phyloP scores from a whole-genome alignment of 163 green algal genomes.

The Prototheca cutis region DNA sequence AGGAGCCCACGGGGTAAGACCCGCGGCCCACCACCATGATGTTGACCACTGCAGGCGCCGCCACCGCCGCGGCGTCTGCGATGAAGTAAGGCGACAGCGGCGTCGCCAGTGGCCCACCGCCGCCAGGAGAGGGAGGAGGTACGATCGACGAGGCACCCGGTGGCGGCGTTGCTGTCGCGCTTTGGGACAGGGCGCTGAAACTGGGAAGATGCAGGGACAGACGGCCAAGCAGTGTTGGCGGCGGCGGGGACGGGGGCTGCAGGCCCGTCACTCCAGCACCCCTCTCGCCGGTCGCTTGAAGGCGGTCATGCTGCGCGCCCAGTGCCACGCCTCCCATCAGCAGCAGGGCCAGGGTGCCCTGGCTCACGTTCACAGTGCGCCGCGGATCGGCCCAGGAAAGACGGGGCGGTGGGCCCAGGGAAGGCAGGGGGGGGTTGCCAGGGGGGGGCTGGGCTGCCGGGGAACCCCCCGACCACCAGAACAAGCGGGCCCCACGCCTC shows the following conservation, averaged over 20 bases:
- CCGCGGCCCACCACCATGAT: slow-evolving; percentile 19
- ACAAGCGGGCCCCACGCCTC: too few species aligned
- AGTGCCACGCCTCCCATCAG: slow-evolving; percentile 5
- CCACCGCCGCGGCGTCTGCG: slow-evolving; percentile 38
- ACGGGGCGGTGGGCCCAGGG: too few species aligned
- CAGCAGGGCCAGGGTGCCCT: slow-evolving; percentile 1
- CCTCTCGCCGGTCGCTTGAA: too few species aligned
- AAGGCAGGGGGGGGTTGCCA: too few species aligned
- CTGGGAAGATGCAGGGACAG: slow-evolving; percentile 2
- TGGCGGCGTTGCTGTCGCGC: not conserved
- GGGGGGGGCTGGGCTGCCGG: too few species aligned
- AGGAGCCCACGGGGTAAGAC: slow-evolving; percentile 5
- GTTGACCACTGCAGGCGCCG: slow-evolving; percentile 44
- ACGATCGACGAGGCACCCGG: too few species aligned
- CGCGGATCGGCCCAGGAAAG: not conserved
- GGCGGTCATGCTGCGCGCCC: not conserved
- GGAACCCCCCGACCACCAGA: too few species aligned
- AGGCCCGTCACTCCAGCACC: too few species aligned
- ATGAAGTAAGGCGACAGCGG: slow-evolving; percentile 51
- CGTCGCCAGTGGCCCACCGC: too few species aligned
- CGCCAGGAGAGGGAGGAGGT: slow-evolving; percentile 13
- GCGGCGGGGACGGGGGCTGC: too few species aligned
- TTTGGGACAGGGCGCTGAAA: slow-evolving; percentile 3
- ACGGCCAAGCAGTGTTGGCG: too few species aligned
- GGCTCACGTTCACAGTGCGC: not conserved